phyloP scores from a whole-genome alignment of 805 yeast species.

The Yamadazyma olivae region DNA sequence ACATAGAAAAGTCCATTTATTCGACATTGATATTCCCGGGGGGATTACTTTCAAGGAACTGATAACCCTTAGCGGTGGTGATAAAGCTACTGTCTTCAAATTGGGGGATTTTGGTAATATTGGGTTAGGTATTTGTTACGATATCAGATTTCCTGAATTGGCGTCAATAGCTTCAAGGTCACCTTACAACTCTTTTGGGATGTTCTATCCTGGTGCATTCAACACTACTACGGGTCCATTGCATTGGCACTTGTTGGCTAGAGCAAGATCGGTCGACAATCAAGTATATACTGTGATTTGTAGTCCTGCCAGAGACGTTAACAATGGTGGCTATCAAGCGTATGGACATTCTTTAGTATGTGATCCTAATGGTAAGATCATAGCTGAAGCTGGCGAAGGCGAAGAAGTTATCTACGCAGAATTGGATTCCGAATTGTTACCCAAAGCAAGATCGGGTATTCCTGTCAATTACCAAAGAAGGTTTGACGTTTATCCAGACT shows the following conservation, averaged over 20 bases:
- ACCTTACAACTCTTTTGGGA: constrained; percentile 61
- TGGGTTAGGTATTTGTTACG: constrained; percentile 87
- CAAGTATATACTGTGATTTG: constrained; percentile 72
- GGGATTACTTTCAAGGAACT: constrained; percentile 88
- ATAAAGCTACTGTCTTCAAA: constrained; percentile 74
- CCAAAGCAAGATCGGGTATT: constrained; percentile 38
- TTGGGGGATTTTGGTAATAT: constrained; percentile 63
- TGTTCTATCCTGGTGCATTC: constrained; percentile 83
- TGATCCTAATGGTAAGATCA: constrained; percentile 39
- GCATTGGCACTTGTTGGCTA: constrained; percentile 77
- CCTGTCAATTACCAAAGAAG: constrained; percentile 44
- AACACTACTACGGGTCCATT: constrained; percentile 82
- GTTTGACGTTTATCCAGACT: constrained; percentile 40
- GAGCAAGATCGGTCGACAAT: constrained; percentile 73
- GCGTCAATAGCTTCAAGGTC: constrained; percentile 65
- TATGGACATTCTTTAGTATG: constrained; percentile 44
- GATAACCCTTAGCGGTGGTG: constrained; percentile 70
- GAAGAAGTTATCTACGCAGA: constrained; percentile 43
- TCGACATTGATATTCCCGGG: constrained; percentile 89
- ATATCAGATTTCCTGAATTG: constrained; percentile 75
- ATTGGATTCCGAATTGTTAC: constrained; percentile 35
- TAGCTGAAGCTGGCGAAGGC: constrained; percentile 46
- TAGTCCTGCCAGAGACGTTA: constrained; percentile 82
- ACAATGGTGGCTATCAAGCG: constrained; percentile 42
- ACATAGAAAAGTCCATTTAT: constrained; percentile 85